These are phyloP conservation scores for Scalesia atractyloides DNA, from an alignment of 129 eudicot genomes.

Conservation along the genomic window DNA sequence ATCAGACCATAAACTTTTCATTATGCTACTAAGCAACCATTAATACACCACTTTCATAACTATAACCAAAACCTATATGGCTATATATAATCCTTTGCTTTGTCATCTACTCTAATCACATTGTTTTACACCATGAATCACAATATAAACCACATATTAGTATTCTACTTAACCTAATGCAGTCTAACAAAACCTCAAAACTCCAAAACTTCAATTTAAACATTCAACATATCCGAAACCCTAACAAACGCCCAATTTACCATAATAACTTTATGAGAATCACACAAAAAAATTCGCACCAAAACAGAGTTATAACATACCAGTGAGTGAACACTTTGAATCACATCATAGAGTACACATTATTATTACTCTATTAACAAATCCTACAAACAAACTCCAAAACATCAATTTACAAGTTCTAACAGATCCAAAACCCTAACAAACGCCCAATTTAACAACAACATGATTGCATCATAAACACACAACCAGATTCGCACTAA, in stretches of 20 bases:
- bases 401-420: neutral
- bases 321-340: conserved; percentile 75
- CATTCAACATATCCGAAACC: neutral
- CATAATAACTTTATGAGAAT: neutral
- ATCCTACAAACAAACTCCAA: neutral
- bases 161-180: too few species aligned
- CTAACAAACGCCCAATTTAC: too few species aligned
- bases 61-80: neutral
- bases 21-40: conserved; percentile 3
- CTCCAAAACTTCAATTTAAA: neutral
- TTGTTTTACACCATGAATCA: neutral
- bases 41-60: neutral
- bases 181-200: neutral
- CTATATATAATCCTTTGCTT: neutral
- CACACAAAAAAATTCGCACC: neutral
- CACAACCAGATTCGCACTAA: neutral
- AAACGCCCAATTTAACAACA: conserved; percentile 20
- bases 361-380: neutral
- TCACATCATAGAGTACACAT: conserved; percentile 3
- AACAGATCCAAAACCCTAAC: neutral
- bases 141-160: too few species aligned
- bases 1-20: neutral
- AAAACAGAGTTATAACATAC: conserved; percentile 28
- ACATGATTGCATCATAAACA: neutral
- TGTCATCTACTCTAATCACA: neutral